A percentile compares a stretch with the other conserved stretches of the same genome.
phyloP scores from a whole-genome alignment of 2,329 filamentous ascomycete genomes.

The Zasmidium angulare region DNA sequence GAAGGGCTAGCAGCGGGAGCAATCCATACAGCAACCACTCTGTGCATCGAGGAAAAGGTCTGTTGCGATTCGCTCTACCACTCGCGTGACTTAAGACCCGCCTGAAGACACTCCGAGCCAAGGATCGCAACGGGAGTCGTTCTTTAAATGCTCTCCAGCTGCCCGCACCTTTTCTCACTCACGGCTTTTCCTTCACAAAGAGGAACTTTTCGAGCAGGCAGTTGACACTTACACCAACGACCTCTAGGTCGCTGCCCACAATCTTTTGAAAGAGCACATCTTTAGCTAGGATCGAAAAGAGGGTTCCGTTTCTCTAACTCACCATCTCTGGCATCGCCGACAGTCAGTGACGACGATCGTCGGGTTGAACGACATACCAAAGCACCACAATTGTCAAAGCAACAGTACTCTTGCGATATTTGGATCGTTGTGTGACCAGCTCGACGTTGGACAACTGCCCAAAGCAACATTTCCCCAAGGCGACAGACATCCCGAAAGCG shows the following conservation, averaged over 20 bases:
- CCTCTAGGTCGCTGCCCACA: not conserved
- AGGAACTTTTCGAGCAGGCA: not conserved
- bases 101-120: not conserved
- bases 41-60: not conserved
- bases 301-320: not conserved
- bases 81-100: not conserved
- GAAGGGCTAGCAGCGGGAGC: not conserved
- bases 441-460: not conserved
- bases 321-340: not conserved
- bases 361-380: not conserved
- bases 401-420: not conserved
- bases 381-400: not conserved
- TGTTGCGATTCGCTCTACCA: not conserved
- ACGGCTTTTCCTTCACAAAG: not conserved
- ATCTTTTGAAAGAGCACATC: not conserved
- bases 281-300: not conserved
- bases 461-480: not conserved
- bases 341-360: not conserved
- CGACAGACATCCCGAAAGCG: not conserved
- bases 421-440: not conserved
- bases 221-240: not conserved
- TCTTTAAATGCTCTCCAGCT: not conserved
- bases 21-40: not conserved
- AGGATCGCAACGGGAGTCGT: not conserved
- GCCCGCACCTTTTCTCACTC: not conserved